Evolutionary conservation across 306 rosid species (phyloP).

Genomic region (Trifolium fragiferum): DNA sequence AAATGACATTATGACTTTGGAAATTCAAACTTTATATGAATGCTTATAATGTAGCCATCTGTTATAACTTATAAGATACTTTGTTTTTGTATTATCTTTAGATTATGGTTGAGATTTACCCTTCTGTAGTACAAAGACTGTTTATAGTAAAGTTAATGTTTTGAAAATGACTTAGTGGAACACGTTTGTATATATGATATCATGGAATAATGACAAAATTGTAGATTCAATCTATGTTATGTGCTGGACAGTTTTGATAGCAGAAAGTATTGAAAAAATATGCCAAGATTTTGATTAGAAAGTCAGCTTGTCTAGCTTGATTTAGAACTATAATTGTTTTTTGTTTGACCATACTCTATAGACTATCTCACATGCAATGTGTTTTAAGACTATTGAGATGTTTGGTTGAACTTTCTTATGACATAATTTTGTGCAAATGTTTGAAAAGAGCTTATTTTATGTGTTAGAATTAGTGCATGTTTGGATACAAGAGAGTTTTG

Average conservation of each 20-base stretch:
- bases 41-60: constrained; percentile 21
- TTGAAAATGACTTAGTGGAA: constrained; percentile 28
- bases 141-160: background rate
- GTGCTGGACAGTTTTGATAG: constrained; percentile 11
- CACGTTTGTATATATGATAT: constrained; percentile 10
- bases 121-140: background rate
- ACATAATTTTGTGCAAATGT: background rate
- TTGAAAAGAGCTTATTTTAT: background rate
- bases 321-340: constrained; percentile 2
- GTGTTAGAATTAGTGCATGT: background rate
- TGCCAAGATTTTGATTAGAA: background rate
- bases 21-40: constrained; percentile 29
- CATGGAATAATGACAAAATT: constrained; percentile 28
- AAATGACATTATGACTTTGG: constrained; percentile 21
- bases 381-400: background rate
- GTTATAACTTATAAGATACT: constrained; percentile 1
- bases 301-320: constrained; percentile 19
- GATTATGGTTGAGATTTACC: constrained; percentile 10
- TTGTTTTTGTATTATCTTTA: background rate
- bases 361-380: background rate
- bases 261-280: constrained; percentile 19
- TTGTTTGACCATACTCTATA: background rate
- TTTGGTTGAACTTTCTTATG: background rate
- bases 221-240: constrained; percentile 29
- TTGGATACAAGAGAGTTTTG: no score